Base-by-base conservation (phyloP, 768 basidiomycete genomes). In the Lentinula sp. region DNA sequence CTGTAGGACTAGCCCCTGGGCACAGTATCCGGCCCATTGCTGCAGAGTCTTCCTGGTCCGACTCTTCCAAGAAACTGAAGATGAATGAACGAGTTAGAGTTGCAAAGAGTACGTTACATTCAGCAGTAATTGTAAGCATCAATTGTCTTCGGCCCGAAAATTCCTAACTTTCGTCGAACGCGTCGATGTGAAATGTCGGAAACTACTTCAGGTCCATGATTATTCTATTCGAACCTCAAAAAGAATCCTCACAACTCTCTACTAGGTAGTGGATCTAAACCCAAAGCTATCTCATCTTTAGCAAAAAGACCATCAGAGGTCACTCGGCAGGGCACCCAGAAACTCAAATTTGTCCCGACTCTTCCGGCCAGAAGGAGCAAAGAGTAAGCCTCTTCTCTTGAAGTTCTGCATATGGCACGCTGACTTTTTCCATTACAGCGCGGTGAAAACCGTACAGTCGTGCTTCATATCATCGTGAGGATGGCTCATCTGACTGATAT, bases 281-380 rank as follows among this genome's bases (percentile, higher is more conserved):
- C 83, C 57, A 91, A 88, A 70, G 91, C 87, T 15, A 90, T 93
- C 53, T 83, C 82, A 23, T 91, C 86, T 72, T 79, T 91, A 51
- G 88, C 87, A 0, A 92, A 87, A 77, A 86, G 83, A 75, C 75
- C 84, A 57, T 71, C 79, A 50, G 88, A 91, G 72, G 83, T 87
- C 54, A 91, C 90, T 15, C 79, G 89, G 45, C 83, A 87, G 61
- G 88, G 89, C 48, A 80, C 86, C 1, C 85, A 85, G 67, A 92
- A 85, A 70, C 82, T 91, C 72, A 91, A 89, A 70, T 93, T 93
- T 66, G 84, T 87, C 7, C 91, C 91, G 0, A 88, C 86, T 6
- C 77, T 92, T 57, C 89, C 90, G 13, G 71, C 81, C n/a, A 77
- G 88, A 65, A 82, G 90, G 65, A 89, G 87, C 77, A 91, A 90